Conservation (phyloP, 371 early-diverging fungal species). For the Lichtheimia ornata region DNA sequence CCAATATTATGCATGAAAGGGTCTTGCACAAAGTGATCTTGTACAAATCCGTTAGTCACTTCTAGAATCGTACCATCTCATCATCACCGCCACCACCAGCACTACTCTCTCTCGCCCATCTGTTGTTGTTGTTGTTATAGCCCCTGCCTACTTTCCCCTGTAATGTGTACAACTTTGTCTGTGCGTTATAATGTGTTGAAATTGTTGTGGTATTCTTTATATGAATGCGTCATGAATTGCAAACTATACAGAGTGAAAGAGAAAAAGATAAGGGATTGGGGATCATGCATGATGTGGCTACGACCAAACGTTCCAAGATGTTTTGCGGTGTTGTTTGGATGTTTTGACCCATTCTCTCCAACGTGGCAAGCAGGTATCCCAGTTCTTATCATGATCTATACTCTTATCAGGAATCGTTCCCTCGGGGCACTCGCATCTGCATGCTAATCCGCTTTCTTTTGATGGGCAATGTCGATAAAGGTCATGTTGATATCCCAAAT, state of each 20-base stretch:
- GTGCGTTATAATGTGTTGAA: too few species aligned
- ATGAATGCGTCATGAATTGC: too few species aligned
- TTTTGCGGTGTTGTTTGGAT: conserved; percentile 16
- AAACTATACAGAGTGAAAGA: too few species aligned
- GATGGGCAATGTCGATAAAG: conserved; percentile 73
- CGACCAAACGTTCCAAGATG: conserved; percentile 20
- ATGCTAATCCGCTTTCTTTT: conserved; percentile 35
- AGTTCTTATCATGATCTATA: conserved; percentile 46
- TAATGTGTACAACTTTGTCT: too few species aligned
- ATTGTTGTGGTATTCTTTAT: too few species aligned
- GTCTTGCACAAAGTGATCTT: too few species aligned
- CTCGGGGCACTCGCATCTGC: conserved; percentile 48
- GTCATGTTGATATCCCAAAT: conserved; percentile 85
- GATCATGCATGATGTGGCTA: not conserved
- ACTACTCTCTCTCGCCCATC: not conserved
- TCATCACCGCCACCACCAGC: not conserved
- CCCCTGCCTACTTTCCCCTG: not conserved
- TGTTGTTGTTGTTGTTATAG: not conserved
- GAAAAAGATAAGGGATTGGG: not conserved
- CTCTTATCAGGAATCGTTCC: conserved; percentile 36
- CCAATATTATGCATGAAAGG: not conserved
- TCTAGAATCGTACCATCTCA: too few species aligned
- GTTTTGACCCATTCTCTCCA: conserved; percentile 42
- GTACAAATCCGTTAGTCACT: too few species aligned
- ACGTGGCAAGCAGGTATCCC: conserved; percentile 45